Percentiles rank a stretch among this genome's conserved stretches.
Evolutionary conservation across 2,329 filamentous ascomycete genomes (phyloP).

Genomic region (Curvularia spicifera): DNA sequence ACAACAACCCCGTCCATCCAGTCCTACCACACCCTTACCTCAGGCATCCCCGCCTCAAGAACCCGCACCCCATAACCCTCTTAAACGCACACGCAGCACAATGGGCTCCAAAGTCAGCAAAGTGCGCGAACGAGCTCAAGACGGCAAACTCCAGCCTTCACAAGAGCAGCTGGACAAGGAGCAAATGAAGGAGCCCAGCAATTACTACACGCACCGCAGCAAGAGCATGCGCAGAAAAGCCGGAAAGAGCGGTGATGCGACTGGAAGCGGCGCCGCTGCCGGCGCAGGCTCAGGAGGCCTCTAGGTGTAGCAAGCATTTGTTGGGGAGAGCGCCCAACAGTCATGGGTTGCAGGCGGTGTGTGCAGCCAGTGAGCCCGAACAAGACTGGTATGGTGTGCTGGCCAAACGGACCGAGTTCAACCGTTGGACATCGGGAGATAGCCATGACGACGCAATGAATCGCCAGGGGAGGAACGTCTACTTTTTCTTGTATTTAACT

Average conservation of each 20-base stretch:
- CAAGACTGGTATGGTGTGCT: neutral
- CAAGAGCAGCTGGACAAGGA: conserved; percentile 37
- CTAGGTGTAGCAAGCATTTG: neutral
- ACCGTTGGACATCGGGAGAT: neutral
- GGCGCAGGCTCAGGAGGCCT: conserved; percentile 9
- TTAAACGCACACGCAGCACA: neutral
- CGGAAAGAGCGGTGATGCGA: conserved; percentile 20
- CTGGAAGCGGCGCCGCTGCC: conserved; percentile 18
- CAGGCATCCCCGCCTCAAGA: neutral
- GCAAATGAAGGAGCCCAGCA: conserved; percentile 45
- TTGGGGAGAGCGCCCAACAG: neutral
- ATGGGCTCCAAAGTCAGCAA: conserved; percentile 45
- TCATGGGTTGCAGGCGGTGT: neutral
- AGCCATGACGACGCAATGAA: neutral
- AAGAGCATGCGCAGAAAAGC: conserved; percentile 46
- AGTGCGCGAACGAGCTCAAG: conserved; percentile 18
- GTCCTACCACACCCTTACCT: neutral
- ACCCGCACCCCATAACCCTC: neutral
- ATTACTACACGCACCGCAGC: conserved; percentile 44
- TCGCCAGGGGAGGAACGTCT: neutral
- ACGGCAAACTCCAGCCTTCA: conserved; percentile 37
- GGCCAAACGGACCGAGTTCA: neutral
- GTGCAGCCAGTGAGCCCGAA: neutral
- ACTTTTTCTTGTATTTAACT: neutral
- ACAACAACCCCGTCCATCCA: neutral